Evolutionary conservation across 1,284 basidiomycete genomes (phyloP).

Genomic region (Blastosporella zonata): DNA sequence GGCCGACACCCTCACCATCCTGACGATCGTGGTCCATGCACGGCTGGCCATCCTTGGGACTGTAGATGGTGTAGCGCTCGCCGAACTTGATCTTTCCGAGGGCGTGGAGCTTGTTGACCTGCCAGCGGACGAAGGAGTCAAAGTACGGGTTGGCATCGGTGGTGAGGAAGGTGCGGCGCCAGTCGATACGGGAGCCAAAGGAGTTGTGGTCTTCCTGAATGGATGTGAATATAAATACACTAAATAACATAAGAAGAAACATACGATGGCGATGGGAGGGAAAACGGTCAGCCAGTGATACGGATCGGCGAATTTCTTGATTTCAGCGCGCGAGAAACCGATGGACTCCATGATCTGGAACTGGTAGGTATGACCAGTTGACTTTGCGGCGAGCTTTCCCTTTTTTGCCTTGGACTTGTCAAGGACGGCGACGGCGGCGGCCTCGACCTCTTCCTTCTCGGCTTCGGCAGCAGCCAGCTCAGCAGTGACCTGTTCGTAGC

Average conservation of each 20-base stretch:
- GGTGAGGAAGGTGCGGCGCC: constrained; percentile 94
- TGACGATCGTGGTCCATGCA: constrained; percentile 99
- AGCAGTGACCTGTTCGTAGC: constrained; percentile 51
- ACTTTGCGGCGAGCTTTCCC: constrained; percentile 93
- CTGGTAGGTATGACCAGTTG: constrained; percentile 93
- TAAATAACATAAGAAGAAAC: constrained; percentile 25
- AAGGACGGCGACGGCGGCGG: constrained; percentile 34
- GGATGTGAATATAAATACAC: background rate
- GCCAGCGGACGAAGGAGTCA: constrained; percentile 97
- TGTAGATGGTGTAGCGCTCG: constrained; percentile 98
- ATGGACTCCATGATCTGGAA: constrained; percentile 99
- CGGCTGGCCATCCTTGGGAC: constrained; percentile 98
- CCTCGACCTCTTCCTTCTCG: constrained; percentile 47
- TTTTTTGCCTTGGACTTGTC: constrained; percentile 88
- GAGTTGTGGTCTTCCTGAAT: constrained; percentile 75
- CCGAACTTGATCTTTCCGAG: constrained; percentile 96
- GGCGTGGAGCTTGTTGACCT: constrained; percentile 89
- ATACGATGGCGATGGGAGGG: constrained; percentile 89
- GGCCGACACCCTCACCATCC: constrained; percentile 93
- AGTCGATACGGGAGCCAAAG: constrained; percentile 95
- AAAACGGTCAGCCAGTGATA: constrained; percentile 93
- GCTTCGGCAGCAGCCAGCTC: constrained; percentile 38
- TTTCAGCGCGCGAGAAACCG: constrained; percentile 83
- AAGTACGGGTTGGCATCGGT: constrained; percentile 97
- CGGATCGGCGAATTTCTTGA: constrained; percentile 96